These are phyloP conservation scores for Gentiana dahurica DNA, from an alignment of 257 asterid genomes.

Conservation along the genomic window DNA sequence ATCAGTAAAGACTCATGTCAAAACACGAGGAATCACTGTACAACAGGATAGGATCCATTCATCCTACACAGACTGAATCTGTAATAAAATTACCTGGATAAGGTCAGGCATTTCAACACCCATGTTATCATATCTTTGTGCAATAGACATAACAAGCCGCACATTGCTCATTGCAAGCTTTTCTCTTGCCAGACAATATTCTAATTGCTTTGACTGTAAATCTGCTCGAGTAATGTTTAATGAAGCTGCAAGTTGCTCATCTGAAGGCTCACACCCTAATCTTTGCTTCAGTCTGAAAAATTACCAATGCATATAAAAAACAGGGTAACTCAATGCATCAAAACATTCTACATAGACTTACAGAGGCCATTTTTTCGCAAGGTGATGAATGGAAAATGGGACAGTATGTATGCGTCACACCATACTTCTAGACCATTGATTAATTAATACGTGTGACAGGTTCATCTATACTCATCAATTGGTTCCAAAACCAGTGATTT, in stretches of 20 bases:
- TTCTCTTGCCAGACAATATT: slow-evolving; percentile 84
- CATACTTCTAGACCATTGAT: too few species aligned
- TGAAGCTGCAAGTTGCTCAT: slow-evolving; percentile 83
- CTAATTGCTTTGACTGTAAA: slow-evolving; percentile 48
- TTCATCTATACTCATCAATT: too few species aligned
- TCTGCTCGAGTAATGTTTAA: slow-evolving; percentile 49
- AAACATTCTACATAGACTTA: too few species aligned
- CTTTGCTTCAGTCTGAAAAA: slow-evolving; percentile 53
- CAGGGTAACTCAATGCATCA: too few species aligned
- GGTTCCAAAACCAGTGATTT: too few species aligned
- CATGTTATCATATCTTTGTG: slow-evolving; percentile 87
- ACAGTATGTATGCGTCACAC: too few species aligned
- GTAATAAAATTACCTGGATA: slow-evolving; percentile 53
- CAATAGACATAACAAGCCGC: slow-evolving; percentile 95
- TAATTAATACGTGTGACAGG: too few species aligned
- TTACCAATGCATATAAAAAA: slow-evolving; percentile 1
- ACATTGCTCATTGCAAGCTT: slow-evolving; percentile 94
- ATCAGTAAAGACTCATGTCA: too few species aligned
- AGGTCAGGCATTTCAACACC: slow-evolving; percentile 96
- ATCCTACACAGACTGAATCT: not conserved
- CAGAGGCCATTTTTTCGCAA: too few species aligned
- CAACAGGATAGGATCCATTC: too few species aligned
- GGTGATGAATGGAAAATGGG: too few species aligned
- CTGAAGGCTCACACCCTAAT: slow-evolving; percentile 87
- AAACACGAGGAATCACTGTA: too few species aligned